A percentile compares a stretch with the other conserved stretches of the same genome.
These are phyloP conservation scores for Silene uniflora DNA, from an alignment of 148 eudicot genomes.

Conservation along the genomic window DNA sequence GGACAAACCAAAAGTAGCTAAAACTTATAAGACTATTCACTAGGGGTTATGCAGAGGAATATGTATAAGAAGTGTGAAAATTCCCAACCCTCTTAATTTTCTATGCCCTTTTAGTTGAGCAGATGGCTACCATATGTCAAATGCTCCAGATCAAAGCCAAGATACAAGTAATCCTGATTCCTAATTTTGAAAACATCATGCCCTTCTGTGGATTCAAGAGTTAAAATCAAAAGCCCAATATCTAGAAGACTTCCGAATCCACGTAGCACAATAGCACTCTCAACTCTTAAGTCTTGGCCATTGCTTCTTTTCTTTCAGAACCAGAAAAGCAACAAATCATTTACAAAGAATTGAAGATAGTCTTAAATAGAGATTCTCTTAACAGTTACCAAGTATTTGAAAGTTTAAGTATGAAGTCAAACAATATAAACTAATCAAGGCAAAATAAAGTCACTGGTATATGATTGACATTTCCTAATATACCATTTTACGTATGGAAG, in stretches of 20 bases:
- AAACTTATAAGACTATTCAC: neutral
- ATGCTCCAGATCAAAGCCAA: neutral
- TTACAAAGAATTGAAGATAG: neutral
- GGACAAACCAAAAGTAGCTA: conserved; percentile 1
- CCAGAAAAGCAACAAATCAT: neutral
- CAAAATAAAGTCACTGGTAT: neutral
- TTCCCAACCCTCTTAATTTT: neutral
- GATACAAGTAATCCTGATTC: neutral
- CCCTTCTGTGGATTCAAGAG: conserved; percentile 1
- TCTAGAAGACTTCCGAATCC: neutral
- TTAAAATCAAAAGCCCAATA: neutral
- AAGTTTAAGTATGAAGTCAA: neutral
- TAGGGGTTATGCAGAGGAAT: neutral
- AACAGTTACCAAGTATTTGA: neutral
- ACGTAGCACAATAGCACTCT: conserved; percentile 3
- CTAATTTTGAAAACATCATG: neutral
- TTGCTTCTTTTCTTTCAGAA: neutral
- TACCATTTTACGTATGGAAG: conserved; percentile 69
- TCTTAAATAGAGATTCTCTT: neutral
- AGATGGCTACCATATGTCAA: neutral
- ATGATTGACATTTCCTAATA: neutral
- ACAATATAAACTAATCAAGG: conserved; percentile 1
- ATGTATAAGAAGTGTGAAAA: neutral
- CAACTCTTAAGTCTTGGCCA: neutral
- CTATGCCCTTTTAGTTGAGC: neutral